Conservation (phyloP, 2,329 filamentous ascomycete species). For the Podosphaera xanthii region DNA sequence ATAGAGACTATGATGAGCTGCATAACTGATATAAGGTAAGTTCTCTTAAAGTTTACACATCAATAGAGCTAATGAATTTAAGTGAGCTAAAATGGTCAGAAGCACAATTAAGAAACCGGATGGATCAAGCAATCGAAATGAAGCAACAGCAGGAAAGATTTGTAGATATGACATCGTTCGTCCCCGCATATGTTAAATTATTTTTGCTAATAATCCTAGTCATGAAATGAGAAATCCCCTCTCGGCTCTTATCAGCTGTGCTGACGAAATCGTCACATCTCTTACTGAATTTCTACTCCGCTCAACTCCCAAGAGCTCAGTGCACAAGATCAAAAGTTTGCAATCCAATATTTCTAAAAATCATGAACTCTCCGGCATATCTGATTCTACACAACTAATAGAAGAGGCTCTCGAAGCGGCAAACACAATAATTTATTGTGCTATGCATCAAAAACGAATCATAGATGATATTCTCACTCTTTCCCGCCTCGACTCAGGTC, state of each 20-base stretch:
- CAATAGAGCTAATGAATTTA: neutral
- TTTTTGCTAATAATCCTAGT: constrained; percentile 4
- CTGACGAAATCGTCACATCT: constrained; percentile 41
- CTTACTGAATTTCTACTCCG: constrained; percentile 10
- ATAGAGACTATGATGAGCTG: constrained; percentile 59
- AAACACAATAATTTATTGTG: constrained; percentile 62
- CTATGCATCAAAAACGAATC: constrained; percentile 51
- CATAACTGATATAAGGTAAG: constrained; percentile 46
- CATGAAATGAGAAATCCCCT: constrained; percentile 61
- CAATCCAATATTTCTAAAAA: neutral
- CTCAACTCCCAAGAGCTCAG: neutral
- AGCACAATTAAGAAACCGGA: constrained; percentile 51
- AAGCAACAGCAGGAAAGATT: constrained; percentile 53
- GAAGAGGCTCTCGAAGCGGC: constrained; percentile 26
- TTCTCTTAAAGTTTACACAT: neutral
- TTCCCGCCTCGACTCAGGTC: constrained; percentile 46
- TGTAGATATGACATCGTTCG: constrained; percentile 40
- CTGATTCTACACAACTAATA: constrained; percentile 5
- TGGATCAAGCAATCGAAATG: constrained; percentile 60
- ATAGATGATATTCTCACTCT: constrained; percentile 45
- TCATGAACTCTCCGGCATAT: constrained; percentile 1
- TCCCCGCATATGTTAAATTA: constrained; percentile 3
- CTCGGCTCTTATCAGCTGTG: constrained; percentile 52
- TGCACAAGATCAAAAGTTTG: neutral
- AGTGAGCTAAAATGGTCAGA: constrained; percentile 71